phyloP scores from a whole-genome alignment of 495 filamentous ascomycete species.

The Podospora didyma region DNA sequence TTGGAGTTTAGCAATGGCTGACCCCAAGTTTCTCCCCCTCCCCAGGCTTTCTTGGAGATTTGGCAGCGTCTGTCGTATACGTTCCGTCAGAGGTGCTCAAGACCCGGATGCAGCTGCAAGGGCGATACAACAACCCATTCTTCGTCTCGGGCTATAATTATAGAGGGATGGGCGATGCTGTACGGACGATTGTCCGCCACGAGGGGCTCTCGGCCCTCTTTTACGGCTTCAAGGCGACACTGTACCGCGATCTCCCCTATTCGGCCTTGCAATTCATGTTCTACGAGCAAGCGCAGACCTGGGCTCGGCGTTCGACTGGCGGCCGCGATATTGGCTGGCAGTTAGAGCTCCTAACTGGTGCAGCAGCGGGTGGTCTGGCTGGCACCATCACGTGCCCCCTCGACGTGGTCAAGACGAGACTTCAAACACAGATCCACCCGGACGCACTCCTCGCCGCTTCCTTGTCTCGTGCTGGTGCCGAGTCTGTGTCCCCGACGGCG shows the following conservation, averaged over 20 bases:
- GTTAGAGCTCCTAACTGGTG: slow-evolving; percentile 84
- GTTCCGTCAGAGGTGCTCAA: slow-evolving; percentile 97
- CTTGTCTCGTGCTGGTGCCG: background rate
- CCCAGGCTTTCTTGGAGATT: slow-evolving; percentile 81
- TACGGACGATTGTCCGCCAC: slow-evolving; percentile 71
- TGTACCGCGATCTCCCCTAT: slow-evolving; percentile 92
- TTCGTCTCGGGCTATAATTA: slow-evolving; percentile 96
- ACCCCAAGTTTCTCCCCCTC: slow-evolving; percentile 13
- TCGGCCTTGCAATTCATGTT: slow-evolving; percentile 96
- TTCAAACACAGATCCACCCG: slow-evolving; percentile 87
- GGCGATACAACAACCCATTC: slow-evolving; percentile 88
- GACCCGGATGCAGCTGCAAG: slow-evolving; percentile 90
- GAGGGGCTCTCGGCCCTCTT: slow-evolving; percentile 86
- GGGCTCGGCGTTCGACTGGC: slow-evolving; percentile 67
- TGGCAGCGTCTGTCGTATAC: slow-evolving; percentile 87
- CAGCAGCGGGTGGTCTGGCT: slow-evolving; percentile 88
- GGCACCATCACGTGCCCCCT: slow-evolving; percentile 92
- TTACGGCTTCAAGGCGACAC: slow-evolving; percentile 89
- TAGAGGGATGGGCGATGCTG: slow-evolving; percentile 70
- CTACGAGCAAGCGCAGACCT: slow-evolving; percentile 85
- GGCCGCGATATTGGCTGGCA: slow-evolving; percentile 76
- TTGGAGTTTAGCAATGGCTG: background rate
- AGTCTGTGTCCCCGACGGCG: background rate
- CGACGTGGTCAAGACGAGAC: slow-evolving; percentile 94
- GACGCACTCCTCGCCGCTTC: background rate